Conservation (phyloP, 164 flowering plant species). For the Annona cherimola region DNA sequence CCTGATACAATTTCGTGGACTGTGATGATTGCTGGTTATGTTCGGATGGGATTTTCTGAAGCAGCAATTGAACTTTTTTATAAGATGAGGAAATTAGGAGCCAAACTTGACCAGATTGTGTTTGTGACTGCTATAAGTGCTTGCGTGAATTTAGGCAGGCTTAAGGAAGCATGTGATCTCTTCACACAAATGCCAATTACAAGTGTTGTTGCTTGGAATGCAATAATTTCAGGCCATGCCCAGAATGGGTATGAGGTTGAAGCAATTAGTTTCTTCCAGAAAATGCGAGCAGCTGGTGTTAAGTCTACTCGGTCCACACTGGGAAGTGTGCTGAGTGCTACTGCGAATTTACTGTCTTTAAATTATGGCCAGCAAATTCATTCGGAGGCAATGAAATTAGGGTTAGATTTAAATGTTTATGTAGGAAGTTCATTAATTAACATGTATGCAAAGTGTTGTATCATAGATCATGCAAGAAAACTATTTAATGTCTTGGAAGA, state of each 20-base stretch:
- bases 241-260: slow-evolving; percentile 51
- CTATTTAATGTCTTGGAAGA: slow-evolving; percentile 54
- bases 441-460: slow-evolving; percentile 75
- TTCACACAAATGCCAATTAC: slow-evolving; percentile 54
- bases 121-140: slow-evolving; percentile 63
- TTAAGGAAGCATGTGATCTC: slow-evolving; percentile 47
- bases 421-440: slow-evolving; percentile 81
- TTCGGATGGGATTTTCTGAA: slow-evolving; percentile 47
- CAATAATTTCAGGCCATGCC: slow-evolving; percentile 82
- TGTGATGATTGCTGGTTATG: slow-evolving; percentile 67
- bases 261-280: slow-evolving; percentile 44
- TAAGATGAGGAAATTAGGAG: slow-evolving; percentile 42
- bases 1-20: slow-evolving; percentile 82
- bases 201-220: slow-evolving; percentile 86
- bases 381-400: slow-evolving; percentile 63
- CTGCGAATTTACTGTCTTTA: slow-evolving; percentile 47
- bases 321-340: slow-evolving; percentile 82
- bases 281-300: slow-evolving; percentile 49
- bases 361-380: slow-evolving; percentile 63
- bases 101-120: slow-evolving; percentile 60
- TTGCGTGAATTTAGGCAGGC: slow-evolving; percentile 46
- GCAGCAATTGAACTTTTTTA: slow-evolving; percentile 54
- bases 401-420: slow-evolving; percentile 63
- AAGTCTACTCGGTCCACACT: slow-evolving; percentile 72
- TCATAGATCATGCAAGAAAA: slow-evolving; percentile 52